Evolutionary conservation across 257 asterid species (phyloP).

Genomic region (Fraxinus cuspidata): DNA sequence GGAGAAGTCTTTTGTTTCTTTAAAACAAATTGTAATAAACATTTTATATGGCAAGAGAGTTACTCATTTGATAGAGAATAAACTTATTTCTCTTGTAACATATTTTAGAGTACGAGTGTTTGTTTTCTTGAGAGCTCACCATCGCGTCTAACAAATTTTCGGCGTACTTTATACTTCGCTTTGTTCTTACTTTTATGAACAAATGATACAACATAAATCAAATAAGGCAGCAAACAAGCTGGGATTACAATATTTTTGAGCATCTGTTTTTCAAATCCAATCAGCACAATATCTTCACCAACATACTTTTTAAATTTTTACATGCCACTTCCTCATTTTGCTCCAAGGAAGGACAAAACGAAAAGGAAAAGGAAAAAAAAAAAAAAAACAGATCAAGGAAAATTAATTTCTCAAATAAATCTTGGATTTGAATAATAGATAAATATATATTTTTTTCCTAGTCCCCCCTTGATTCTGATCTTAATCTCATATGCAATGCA

Average conservation of each 20-base stretch:
- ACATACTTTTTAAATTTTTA: background rate
- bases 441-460: background rate
- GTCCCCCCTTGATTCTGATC: background rate
- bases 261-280: background rate
- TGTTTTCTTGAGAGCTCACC: too few species aligned
- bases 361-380: too few species aligned
- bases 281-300: background rate
- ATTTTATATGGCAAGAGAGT: too few species aligned
- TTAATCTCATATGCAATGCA: background rate
- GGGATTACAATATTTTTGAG: background rate
- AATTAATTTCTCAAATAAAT: background rate
- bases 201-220: background rate
- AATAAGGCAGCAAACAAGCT: background rate
- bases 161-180: background rate
- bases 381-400: background rate
- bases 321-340: background rate
- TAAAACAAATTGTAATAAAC: too few species aligned
- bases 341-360: background rate
- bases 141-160: too few species aligned
- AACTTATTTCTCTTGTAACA: too few species aligned
- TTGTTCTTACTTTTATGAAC: background rate
- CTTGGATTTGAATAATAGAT: background rate
- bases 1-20: too few species aligned
- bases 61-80: too few species aligned
- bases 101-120: too few species aligned